Conservation (phyloP, 495 filamentous ascomycete species). For the Hyaloscypha finlandica region DNA sequence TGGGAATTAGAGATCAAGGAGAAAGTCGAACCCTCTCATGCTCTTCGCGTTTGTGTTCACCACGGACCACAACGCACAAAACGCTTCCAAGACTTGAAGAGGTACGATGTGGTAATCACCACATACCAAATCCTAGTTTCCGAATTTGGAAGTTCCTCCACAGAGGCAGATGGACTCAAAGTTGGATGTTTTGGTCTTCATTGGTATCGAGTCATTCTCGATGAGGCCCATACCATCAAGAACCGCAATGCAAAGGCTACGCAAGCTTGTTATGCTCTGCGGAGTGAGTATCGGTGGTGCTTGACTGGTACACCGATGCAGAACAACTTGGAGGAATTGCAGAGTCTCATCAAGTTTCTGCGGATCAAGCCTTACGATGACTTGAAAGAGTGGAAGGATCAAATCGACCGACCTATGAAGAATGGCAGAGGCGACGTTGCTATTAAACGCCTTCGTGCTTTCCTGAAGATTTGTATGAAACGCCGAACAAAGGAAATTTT, state of each 20-base stretch:
- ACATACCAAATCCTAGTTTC: slow-evolving; percentile 95
- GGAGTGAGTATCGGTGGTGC: slow-evolving; percentile 89
- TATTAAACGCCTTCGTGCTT: slow-evolving; percentile 80
- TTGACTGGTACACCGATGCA: slow-evolving; percentile 95
- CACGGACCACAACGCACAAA: slow-evolving; percentile 87
- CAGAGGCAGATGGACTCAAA: slow-evolving; percentile 51
- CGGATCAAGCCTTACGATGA: slow-evolving; percentile 90
- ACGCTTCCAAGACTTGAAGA: slow-evolving; percentile 66
- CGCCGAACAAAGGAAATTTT: slow-evolving; percentile 93
- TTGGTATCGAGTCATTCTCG: slow-evolving; percentile 94
- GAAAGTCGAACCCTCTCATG: slow-evolving; percentile 68
- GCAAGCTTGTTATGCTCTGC: slow-evolving; percentile 78
- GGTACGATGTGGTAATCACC: slow-evolving; percentile 95
- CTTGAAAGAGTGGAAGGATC: slow-evolving; percentile 78
- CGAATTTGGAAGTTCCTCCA: slow-evolving; percentile 69
- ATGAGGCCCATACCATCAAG: slow-evolving; percentile 98
- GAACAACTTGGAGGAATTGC: slow-evolving; percentile 96
- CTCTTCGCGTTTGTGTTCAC: slow-evolving; percentile 79
- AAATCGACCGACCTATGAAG: slow-evolving; percentile 84
- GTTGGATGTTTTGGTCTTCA: slow-evolving; percentile 85
- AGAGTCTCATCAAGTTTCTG: slow-evolving; percentile 89
- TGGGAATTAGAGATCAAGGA: slow-evolving; percentile 92
- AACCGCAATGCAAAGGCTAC: slow-evolving; percentile 95
- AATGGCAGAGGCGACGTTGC: slow-evolving; percentile 83
- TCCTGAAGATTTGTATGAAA: slow-evolving; percentile 94